Base-by-base conservation (phyloP, 139 green algal genomes). In the Tetradesmus obliquus region DNA sequence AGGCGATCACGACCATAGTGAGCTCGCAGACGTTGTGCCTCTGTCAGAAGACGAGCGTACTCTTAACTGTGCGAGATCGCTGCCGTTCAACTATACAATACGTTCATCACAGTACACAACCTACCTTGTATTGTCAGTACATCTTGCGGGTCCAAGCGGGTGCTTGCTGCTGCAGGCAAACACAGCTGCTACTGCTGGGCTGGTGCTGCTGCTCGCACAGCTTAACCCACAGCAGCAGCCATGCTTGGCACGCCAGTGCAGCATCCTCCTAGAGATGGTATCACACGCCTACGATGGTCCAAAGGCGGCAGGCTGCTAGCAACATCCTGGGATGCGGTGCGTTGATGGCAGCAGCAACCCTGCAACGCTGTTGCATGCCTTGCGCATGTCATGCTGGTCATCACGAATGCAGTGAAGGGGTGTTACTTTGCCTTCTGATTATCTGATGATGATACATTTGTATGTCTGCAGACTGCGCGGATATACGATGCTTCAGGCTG, bases 241-340 rank as follows among this genome's bases (percentile, higher is more conserved):
- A 76, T 81, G 86, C 86, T 90, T 5, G 86, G 86, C 51, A 84
- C 13, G 6, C 72, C 82, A 3, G 88, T 97, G 51, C 62, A 87
- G 3, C 60, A 93, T 1, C 94, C 95, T n/a, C 96, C 96, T 0
- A 20, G 32, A 1, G 97, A 98, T 81, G 97, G 97, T 57, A 95
- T 98, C 53, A 95, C 96, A 12, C 91, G 87, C 10, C 82, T 98
- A 3, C 66, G 89, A 0, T 98, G 97, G 66, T 95, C 91, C n/a
- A 86, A 71, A 0, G 84, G 90, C 6, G 95, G 90, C 5, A 91
- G 93, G 45, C 92, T 98, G n/a, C 69, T 98, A 10, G 94, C 94
- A 3, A 96, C 96, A 3, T 97, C 94, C 1, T 98, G 97, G 97
- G 97, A 98, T 62, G 91, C 94, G 92, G 96, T 98, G 81, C 5